A percentile compares a stretch with the other conserved stretches of the same genome.
Evolutionary conservation across 176 grass and related monocot genomes (phyloP).

Genomic region (Microstegium vimineum): DNA sequence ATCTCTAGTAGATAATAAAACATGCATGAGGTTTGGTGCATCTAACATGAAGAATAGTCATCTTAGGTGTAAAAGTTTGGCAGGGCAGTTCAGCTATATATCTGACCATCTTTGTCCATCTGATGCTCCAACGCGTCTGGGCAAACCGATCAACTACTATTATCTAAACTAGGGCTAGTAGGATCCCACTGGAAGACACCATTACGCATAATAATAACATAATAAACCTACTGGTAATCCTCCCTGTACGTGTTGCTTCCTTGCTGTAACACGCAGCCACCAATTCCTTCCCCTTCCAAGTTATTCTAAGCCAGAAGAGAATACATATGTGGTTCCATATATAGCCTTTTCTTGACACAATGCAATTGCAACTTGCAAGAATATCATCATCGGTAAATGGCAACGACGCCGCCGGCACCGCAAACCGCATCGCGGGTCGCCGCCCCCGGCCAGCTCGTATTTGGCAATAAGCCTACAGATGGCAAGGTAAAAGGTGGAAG

Average conservation of each 20-base stretch:
- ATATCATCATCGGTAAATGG: not conserved
- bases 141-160: not conserved
- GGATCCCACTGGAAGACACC: not conserved
- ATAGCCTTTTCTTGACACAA: slow-evolving; percentile 1
- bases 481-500: not conserved
- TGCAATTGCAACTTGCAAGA: not conserved
- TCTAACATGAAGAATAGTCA: not conserved
- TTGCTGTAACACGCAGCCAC: not conserved
- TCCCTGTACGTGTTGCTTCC: not conserved
- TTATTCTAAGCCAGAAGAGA: not conserved
- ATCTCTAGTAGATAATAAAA: not conserved
- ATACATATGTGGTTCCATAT: not conserved
- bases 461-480: not conserved
- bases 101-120: not conserved
- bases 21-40: not conserved
- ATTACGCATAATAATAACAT: not conserved
- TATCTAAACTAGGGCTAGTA: not conserved
- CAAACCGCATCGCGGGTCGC: not conserved
- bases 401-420: not conserved
- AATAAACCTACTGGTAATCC: not conserved
- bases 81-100: slow-evolving; percentile 10
- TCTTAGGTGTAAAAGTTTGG: slow-evolving; percentile 10
- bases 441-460: not conserved
- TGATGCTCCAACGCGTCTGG: not conserved
- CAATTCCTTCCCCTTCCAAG: slow-evolving; percentile 9